A percentile compares a stretch with the other conserved stretches of the same genome.
phyloP scores from a whole-genome alignment of 164 flowering plant species.

The Litsea cubeba region DNA sequence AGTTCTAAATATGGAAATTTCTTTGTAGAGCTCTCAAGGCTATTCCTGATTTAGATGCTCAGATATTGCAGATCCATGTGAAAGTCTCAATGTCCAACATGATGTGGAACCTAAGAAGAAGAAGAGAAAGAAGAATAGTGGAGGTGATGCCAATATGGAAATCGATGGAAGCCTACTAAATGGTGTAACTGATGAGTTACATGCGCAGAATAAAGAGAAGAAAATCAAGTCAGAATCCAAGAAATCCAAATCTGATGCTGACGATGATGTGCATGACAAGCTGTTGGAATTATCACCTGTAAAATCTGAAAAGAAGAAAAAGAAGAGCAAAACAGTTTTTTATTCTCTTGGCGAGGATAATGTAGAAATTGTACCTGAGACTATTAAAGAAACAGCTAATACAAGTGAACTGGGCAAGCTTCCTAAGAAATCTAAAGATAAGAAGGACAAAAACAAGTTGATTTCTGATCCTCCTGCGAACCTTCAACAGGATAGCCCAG shows the following conservation, averaged over 20 bases:
- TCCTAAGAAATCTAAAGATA: slow-evolving; percentile 27
- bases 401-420: slow-evolving; percentile 8
- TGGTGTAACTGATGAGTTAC: not conserved
- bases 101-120: slow-evolving; percentile 3
- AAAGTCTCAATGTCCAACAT: slow-evolving; percentile 1
- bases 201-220: slow-evolving; percentile 21
- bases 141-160: not conserved
- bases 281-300: not conserved
- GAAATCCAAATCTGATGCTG: not conserved
- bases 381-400: slow-evolving; percentile 6
- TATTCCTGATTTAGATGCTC: slow-evolving; percentile 10
- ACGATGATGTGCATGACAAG: not conserved
- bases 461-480: slow-evolving; percentile 14
- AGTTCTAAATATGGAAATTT: not conserved
- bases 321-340: slow-evolving; percentile 20
- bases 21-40: not conserved
- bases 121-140: slow-evolving; percentile 10
- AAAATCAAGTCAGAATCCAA: slow-evolving; percentile 14
- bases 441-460: slow-evolving; percentile 38
- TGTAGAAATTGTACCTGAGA: slow-evolving; percentile 4
- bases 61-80: slow-evolving; percentile 18
- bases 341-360: slow-evolving; percentile 8
- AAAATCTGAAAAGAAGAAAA: slow-evolving; percentile 28
- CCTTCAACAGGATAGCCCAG: slow-evolving; percentile 9
- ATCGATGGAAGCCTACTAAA: not conserved